Evolutionary conservation across 331 rosid species (phyloP).

Genomic region (Erythrophleum ivorense): DNA sequence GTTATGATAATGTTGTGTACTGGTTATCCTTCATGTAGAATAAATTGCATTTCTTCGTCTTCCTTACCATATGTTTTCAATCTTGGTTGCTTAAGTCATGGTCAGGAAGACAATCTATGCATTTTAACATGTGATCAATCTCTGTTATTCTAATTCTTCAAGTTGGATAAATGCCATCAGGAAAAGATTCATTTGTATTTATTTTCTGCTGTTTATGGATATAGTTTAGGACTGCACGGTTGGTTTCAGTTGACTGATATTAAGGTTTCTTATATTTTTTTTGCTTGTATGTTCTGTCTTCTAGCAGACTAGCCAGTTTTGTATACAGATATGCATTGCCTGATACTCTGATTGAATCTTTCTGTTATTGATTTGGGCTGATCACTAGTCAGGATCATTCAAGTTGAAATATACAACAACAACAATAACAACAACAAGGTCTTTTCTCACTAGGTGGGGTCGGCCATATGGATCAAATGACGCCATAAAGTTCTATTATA

Average conservation of each 20-base stretch:
- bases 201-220: slow-evolving; percentile 10
- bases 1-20: slow-evolving; percentile 19
- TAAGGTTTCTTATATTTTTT: slow-evolving; percentile 9
- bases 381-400: slow-evolving; percentile 8
- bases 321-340: background rate
- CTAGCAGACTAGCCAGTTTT: slow-evolving; percentile 6
- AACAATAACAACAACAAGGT: background rate
- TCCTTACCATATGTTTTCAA: slow-evolving; percentile 5
- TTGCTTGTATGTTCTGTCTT: slow-evolving; percentile 8
- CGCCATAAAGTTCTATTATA: no score
- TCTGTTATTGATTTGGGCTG: slow-evolving; percentile 10
- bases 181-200: slow-evolving; percentile 16
- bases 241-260: slow-evolving; percentile 15
- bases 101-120: slow-evolving; percentile 6
- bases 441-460: no score
- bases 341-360: slow-evolving; percentile 6
- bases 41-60: slow-evolving; percentile 1
- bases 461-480: no score
- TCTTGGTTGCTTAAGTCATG: slow-evolving; percentile 12
- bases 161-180: background rate
- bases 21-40: background rate
- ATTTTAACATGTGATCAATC: slow-evolving; percentile 13
- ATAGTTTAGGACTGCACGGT: slow-evolving; percentile 6
- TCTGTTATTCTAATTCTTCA: slow-evolving; percentile 1
- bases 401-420: slow-evolving; percentile 3